phyloP scores from a whole-genome alignment of 2,329 filamentous ascomycete species.

The Arthrobotrys musiformis region DNA sequence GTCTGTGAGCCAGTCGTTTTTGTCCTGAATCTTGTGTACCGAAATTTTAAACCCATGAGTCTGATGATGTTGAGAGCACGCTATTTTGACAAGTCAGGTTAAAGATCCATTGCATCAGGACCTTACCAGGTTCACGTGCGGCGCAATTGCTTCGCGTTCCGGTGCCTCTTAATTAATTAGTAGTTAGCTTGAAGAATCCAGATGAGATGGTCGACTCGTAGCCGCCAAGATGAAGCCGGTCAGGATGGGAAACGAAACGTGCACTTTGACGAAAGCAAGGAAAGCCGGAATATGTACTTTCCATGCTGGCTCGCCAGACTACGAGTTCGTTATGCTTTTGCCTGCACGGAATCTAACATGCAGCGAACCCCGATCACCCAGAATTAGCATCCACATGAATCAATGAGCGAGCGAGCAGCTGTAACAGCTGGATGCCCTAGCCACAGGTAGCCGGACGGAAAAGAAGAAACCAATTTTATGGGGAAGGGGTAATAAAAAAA shows the following conservation, averaged over 20 bases:
- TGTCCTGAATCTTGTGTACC: slow-evolving; percentile 31
- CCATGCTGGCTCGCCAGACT: slow-evolving; percentile 5
- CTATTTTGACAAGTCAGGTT: slow-evolving; percentile 48
- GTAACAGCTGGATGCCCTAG: slow-evolving; percentile 23
- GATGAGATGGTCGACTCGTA: slow-evolving; percentile 24
- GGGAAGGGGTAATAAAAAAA: slow-evolving; percentile 25
- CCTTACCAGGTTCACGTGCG: slow-evolving; percentile 54
- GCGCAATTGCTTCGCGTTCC: slow-evolving; percentile 52
- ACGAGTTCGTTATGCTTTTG: background rate
- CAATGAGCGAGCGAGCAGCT: background rate
- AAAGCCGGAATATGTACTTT: slow-evolving; percentile 45
- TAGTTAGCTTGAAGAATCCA: background rate
- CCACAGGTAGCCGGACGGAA: slow-evolving; percentile 28
- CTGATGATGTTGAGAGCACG: slow-evolving; percentile 9
- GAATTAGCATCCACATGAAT: slow-evolving; percentile 34
- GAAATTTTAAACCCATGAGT: slow-evolving; percentile 19
- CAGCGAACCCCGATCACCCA: slow-evolving; percentile 38
- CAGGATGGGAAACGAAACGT: slow-evolving; percentile 47
- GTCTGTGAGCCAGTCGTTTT: background rate
- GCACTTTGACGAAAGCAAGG: slow-evolving; percentile 43
- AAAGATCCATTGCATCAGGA: slow-evolving; percentile 51
- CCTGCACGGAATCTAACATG: slow-evolving; percentile 44
- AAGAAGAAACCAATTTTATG: slow-evolving; percentile 42
- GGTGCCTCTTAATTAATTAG: background rate
- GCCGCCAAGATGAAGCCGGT: slow-evolving; percentile 25